These are phyloP conservation scores for Fusarium dlaminii DNA, from an alignment of 2,329 filamentous ascomycete genomes.

Conservation along the genomic window DNA sequence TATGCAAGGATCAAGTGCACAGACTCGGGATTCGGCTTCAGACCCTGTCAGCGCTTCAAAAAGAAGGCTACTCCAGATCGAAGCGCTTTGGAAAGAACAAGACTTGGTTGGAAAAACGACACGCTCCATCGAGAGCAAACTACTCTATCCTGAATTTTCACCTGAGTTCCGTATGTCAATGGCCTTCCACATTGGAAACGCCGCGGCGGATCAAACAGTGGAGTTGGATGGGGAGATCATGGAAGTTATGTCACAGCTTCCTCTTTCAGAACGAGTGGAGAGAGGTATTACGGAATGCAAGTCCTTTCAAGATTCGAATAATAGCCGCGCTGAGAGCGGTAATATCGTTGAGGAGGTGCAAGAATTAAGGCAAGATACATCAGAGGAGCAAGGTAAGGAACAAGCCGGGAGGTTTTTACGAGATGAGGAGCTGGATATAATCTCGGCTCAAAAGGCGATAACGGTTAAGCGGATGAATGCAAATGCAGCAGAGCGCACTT, in stretches of 20 bases:
- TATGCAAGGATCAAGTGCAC: neutral
- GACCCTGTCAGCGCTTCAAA: conserved; percentile 10
- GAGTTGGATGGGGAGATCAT: conserved; percentile 38
- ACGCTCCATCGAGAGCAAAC: conserved; percentile 48
- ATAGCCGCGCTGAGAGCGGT: neutral
- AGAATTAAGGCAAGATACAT: neutral
- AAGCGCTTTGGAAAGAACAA: conserved; percentile 48
- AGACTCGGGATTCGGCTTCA: neutral
- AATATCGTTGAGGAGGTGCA: neutral
- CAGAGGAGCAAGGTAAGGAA: neutral
- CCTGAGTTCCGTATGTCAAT: conserved; percentile 43
- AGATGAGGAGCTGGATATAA: neutral
- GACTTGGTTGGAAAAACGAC: conserved; percentile 42
- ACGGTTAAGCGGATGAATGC: conserved; percentile 14
- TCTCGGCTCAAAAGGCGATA: neutral
- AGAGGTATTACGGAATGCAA: conserved; percentile 19
- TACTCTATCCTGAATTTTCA: conserved; percentile 46
- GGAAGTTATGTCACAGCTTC: conserved; percentile 8
- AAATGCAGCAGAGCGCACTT: neutral
- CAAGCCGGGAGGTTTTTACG: neutral
- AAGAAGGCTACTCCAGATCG: conserved; percentile 47
- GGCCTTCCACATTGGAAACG: conserved; percentile 41
- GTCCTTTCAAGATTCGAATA: conserved; percentile 3
- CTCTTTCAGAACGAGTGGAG: neutral
- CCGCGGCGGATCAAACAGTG: conserved; percentile 32